Percentiles rank a stretch among this genome's conserved stretches.
phyloP scores from a whole-genome alignment of 495 filamentous ascomycete genomes.

The Achaetomiella virescens region DNA sequence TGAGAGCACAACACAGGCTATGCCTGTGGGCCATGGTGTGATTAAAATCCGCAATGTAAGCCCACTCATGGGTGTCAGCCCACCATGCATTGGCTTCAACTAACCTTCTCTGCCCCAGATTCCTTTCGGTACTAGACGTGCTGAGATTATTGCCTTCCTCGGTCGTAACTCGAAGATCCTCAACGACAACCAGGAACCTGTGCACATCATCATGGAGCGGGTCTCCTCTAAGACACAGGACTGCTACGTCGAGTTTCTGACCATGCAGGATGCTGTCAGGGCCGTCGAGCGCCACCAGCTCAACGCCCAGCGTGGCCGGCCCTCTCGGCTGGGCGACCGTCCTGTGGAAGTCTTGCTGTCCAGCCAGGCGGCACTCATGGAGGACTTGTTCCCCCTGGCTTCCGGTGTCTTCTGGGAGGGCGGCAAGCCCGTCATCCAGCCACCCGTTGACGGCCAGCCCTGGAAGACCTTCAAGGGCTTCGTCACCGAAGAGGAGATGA shows the following conservation, averaged over 20 bases:
- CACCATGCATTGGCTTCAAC: background rate
- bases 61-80: background rate
- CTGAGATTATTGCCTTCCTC: slow-evolving; percentile 62
- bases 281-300: slow-evolving; percentile 44
- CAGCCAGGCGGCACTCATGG: slow-evolving; percentile 55
- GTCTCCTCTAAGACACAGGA: slow-evolving; percentile 72
- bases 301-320: slow-evolving; percentile 25
- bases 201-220: slow-evolving; percentile 84
- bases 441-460: slow-evolving; percentile 33
- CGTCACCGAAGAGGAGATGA: slow-evolving; percentile 64
- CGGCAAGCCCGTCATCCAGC: slow-evolving; percentile 39
- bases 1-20: slow-evolving; percentile 23
- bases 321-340: slow-evolving; percentile 56
- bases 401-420: slow-evolving; percentile 57
- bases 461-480: slow-evolving; percentile 69
- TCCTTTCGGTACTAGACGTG: slow-evolving; percentile 59
- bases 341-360: slow-evolving; percentile 57
- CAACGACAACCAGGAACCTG: slow-evolving; percentile 49
- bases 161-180: slow-evolving; percentile 60
- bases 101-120: slow-evolving; percentile 43
- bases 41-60: slow-evolving; percentile 35
- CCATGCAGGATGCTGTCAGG: slow-evolving; percentile 46
- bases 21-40: slow-evolving; percentile 21
- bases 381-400: slow-evolving; percentile 61
- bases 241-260: slow-evolving; percentile 63